These are phyloP conservation scores for Xylariaceae sp. DNA, from an alignment of 2,329 filamentous ascomycete species.

Conservation along the genomic window DNA sequence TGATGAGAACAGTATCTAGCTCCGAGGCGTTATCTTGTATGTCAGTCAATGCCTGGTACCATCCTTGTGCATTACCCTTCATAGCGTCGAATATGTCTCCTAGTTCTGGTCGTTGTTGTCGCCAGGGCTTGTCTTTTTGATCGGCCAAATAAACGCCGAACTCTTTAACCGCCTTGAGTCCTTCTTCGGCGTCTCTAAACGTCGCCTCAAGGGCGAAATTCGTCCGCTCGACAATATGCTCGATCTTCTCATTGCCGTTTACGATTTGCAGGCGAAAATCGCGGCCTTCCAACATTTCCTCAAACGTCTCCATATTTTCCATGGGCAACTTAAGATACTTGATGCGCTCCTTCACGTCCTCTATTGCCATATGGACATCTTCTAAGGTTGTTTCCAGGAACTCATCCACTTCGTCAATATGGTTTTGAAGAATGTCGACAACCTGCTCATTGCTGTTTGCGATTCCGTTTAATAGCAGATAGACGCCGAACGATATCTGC, in stretches of 20 bases:
- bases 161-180: slow-evolving; percentile 75
- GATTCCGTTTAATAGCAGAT: slow-evolving; percentile 81
- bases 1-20: slow-evolving; percentile 71
- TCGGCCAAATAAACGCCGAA: slow-evolving; percentile 76
- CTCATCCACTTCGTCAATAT: slow-evolving; percentile 92
- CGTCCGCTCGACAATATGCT: slow-evolving; percentile 85
- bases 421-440: slow-evolving; percentile 84
- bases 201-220: slow-evolving; percentile 76
- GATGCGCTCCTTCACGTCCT: slow-evolving; percentile 81
- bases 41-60: slow-evolving; percentile 79
- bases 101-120: slow-evolving; percentile 66
- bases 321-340: slow-evolving; percentile 83
- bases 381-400: slow-evolving; percentile 87
- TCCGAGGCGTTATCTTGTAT: slow-evolving; percentile 75
- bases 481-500: slow-evolving; percentile 92
- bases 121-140: slow-evolving; percentile 66
- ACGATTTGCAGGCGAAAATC: slow-evolving; percentile 82
- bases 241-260: slow-evolving; percentile 87
- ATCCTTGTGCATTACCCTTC: slow-evolving; percentile 90
- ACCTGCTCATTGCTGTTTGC: slow-evolving; percentile 91
- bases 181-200: slow-evolving; percentile 78
- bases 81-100: slow-evolving; percentile 84
- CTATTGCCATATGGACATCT: slow-evolving; percentile 78
- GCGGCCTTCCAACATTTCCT: slow-evolving; percentile 85
- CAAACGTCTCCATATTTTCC: slow-evolving; percentile 81